Percentiles rank a stretch among this genome's conserved stretches.
These are phyloP conservation scores for Acorus calamus DNA, from an alignment of 106 monocot genomes.

Conservation along the genomic window DNA sequence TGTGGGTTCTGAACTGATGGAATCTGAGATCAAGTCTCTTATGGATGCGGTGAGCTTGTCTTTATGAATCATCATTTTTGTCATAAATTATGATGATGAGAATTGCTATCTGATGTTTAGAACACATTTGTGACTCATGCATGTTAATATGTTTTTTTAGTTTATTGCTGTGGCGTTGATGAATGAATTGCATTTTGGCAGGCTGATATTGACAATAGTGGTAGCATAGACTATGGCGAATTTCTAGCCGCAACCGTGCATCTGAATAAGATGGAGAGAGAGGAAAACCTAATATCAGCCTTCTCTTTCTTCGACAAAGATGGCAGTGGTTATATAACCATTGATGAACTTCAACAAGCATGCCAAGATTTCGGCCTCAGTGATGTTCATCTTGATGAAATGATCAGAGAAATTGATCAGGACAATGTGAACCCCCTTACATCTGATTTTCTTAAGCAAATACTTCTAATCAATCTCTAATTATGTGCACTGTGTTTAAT, in stretches of 20 bases:
- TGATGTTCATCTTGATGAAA: conserved; percentile 26
- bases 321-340: conserved; percentile 24
- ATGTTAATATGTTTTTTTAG: too few relatives aligned
- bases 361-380: conserved; percentile 19
- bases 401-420: conserved; percentile 26
- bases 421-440: conserved; percentile 9
- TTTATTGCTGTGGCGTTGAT: not conserved
- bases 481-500: not conserved
- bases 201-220: conserved; percentile 28
- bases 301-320: conserved; percentile 27
- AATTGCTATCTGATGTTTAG: too few relatives aligned
- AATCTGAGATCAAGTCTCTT: conserved; percentile 19
- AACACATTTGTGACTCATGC: too few relatives aligned
- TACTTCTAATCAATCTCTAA: not conserved
- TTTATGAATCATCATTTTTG: not conserved
- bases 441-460: not conserved
- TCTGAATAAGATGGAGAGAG: conserved; percentile 27
- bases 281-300: conserved; percentile 19
- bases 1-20: conserved; percentile 22
- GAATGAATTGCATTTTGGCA: too few relatives aligned
- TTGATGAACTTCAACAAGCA: conserved; percentile 26
- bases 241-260: conserved; percentile 24
- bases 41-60: conserved; percentile 17
- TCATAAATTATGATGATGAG: not conserved
- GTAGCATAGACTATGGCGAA: conserved; percentile 25